Evolutionary conservation across 345 rosid species (phyloP).

Genomic region (Moricandia moricandioides): DNA sequence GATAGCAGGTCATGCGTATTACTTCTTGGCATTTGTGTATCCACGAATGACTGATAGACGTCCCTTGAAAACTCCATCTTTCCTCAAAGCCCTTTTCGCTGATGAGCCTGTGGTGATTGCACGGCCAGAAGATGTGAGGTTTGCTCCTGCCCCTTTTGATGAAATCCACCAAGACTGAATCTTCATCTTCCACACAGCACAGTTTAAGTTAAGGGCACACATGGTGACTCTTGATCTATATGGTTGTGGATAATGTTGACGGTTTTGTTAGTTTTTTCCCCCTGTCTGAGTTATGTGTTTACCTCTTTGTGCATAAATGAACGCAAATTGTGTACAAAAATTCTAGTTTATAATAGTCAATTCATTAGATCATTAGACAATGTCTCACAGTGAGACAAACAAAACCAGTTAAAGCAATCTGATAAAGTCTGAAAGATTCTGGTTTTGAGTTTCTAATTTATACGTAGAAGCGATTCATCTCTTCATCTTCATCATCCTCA

Average conservation of each 20-base stretch:
- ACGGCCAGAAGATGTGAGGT: constrained; percentile 69
- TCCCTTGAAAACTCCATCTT: constrained; percentile 77
- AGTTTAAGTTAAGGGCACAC: neutral
- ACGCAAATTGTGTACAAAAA: constrained; percentile 13
- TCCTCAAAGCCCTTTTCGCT: constrained; percentile 75
- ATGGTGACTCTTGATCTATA: neutral
- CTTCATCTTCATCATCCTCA: constrained; percentile 66
- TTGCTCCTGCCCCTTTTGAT: constrained; percentile 72
- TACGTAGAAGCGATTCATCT: constrained; percentile 44
- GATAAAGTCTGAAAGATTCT: neutral
- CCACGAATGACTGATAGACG: constrained; percentile 78
- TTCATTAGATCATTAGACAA: neutral
- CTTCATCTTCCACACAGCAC: neutral
- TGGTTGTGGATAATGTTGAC: constrained; percentile 15
- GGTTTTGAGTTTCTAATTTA: neutral
- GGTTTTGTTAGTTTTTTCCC: neutral
- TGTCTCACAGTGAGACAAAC: neutral
- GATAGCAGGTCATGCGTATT: constrained; percentile 96
- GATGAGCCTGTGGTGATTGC: constrained; percentile 85
- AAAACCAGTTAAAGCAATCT: neutral
- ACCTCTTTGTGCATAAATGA: constrained; percentile 27
- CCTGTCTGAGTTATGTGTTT: neutral
- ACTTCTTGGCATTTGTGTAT: constrained; percentile 89
- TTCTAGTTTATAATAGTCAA: neutral
- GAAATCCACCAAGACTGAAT: constrained; percentile 66